Base-by-base conservation (phyloP, 2,329 filamentous ascomycete species). In the Scedosporium aurantiacum region DNA sequence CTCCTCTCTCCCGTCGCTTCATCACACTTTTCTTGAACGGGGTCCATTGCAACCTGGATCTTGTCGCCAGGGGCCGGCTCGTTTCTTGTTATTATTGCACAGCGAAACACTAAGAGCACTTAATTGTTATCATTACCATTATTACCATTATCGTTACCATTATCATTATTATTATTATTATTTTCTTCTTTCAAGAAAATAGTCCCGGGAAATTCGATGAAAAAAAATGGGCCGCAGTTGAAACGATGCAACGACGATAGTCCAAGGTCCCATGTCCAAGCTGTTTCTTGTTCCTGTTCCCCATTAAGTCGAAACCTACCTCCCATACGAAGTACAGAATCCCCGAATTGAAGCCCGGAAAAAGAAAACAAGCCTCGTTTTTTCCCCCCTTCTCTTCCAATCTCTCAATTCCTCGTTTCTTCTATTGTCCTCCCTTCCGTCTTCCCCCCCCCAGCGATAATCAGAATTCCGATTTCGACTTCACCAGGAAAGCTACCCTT, bases 321-420 rank as follows among this genome's bases (percentile, higher is more conserved):
- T n/a, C n/a, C n/a, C n/a, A n/a, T n/a, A n/a, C n/a, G n/a, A n/a
- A n/a, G 4, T 37, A 2, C 32, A 37, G 32, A 37, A 37, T 37
- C 32, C 32, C 32, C 32, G 32, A 37, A 12, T 37, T 37, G 32
- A 14, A 37, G 32, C 32, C 32, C 32, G 32, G 32, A 37, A 37
- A 37, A 37, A 37, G 32, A 37, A 37, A 37, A 54, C 50, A 54
- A 54, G 50, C 50, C 23, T 23, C 23, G 5, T 14, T 54, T 54
- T 40, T 41, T 28, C 28, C 56, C 18, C 54, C 45, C 32, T 47
- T 10, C 47, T 40, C 18, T 50, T 32, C 40, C 58, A 21, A n/a
- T 57, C 40, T 63, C 55, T 27, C 58, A 57, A 32, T 56, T 57
- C 40, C 52, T 40, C 61, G 41, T 43, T 25, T 58, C 25, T 25